Percentiles rank a stretch among this genome's conserved stretches.
Evolutionary conservation across 306 rosid species (phyloP).

Genomic region (Inga oerstediana): DNA sequence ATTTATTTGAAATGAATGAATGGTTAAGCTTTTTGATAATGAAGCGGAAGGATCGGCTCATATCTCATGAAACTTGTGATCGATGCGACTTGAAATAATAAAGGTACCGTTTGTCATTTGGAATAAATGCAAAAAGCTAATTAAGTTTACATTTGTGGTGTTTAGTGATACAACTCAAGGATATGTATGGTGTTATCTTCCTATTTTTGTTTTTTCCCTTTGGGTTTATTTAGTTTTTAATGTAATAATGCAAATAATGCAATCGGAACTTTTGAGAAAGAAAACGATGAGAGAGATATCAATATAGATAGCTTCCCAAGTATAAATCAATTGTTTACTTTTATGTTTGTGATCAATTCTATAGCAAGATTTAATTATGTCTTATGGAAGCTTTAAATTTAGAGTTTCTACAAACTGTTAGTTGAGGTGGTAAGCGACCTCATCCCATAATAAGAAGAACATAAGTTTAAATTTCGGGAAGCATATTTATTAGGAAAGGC

Average conservation of each 20-base stretch:
- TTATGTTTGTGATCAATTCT: not conserved
- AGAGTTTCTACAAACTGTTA: no score
- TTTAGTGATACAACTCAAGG: not conserved
- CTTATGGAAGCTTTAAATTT: no score
- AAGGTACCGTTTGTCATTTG: not conserved
- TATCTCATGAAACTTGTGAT: not conserved
- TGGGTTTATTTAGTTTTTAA: not conserved
- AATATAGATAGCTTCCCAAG: not conserved
- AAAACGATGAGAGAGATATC: no score
- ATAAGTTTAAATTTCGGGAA: no score
- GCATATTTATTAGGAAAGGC: no score
- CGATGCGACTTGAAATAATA: conserved; percentile 14
- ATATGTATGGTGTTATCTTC: not conserved
- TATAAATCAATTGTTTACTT: not conserved
- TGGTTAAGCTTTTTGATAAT: not conserved
- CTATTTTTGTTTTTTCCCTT: not conserved
- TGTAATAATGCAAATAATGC: not conserved
- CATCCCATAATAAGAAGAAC: fast-evolving
- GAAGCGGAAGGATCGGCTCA: not conserved
- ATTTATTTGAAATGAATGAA: not conserved
- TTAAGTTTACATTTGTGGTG: not conserved
- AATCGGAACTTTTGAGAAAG: not conserved
- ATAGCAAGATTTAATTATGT: not conserved
- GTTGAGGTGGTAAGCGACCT: no score
- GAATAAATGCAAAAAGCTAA: conserved; percentile 35